Evolutionary conservation across 805 yeast species (phyloP).

Genomic region (Geotrichum ghanense): DNA sequence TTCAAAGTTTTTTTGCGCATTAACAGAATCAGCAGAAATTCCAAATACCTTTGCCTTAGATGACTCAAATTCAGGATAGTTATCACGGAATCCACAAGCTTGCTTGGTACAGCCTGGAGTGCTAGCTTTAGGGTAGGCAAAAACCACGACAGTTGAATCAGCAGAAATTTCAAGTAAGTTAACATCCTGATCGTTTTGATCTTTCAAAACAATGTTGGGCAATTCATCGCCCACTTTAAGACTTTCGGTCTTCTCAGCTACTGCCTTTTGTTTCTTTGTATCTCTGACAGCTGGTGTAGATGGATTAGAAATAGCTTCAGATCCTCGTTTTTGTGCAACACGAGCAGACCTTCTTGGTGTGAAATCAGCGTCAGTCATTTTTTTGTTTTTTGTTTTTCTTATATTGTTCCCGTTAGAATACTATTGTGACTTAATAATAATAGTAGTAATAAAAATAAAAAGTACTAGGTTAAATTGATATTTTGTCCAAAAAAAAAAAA

Average conservation of each 20-base stretch:
- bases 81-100: constrained; percentile 77
- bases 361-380: constrained; percentile 8
- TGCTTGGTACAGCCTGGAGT: constrained; percentile 97
- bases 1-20: constrained; percentile 66
- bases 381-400: too few species aligned
- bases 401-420: too few species aligned
- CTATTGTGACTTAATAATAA: too few species aligned
- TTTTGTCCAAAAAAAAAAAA: too few species aligned
- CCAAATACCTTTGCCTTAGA: constrained; percentile 59
- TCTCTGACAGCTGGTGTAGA: background rate
- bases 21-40: constrained; percentile 69
- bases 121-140: constrained; percentile 80
- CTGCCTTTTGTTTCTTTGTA: constrained; percentile 1
- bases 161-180: constrained; percentile 33
- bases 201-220: constrained; percentile 50
- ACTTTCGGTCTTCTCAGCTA: constrained; percentile 2
- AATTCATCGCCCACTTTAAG: constrained; percentile 49
- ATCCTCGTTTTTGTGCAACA: constrained; percentile 6
- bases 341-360: constrained; percentile 12
- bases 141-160: constrained; percentile 38
- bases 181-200: constrained; percentile 61
- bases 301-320: constrained; percentile 2
- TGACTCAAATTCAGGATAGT: constrained; percentile 40
- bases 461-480: too few species aligned
- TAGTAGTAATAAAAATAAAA: too few species aligned